Base-by-base conservation (phyloP, 768 basidiomycete species). In the Pholiota microspora region DNA sequence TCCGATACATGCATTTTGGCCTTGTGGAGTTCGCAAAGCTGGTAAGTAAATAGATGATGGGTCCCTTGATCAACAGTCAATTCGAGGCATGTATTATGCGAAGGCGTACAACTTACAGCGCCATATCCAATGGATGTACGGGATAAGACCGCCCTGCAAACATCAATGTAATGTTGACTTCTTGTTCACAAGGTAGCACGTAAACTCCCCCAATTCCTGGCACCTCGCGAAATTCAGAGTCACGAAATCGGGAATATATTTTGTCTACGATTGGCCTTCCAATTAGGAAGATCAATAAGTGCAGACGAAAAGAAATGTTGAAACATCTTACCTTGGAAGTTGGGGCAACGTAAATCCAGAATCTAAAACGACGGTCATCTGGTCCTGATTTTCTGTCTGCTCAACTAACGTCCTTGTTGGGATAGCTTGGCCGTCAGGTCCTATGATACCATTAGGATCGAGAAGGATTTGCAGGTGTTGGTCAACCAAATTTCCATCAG, bases 341-440 rank as follows among this genome's bases (percentile, higher is more conserved):
- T 88, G 87, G 10, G 85, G 79, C 2, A 88, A 71, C 0, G 85
- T 77, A 65, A 86, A 89, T 0, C 89, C 88, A 3, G 85, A 83
- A 63, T 91, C 89, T 27, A 89, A 70, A 2, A 90, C 73, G 3
- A 79, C 80, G 1, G 84, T 85, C 7, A 81, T 70, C 58, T 82
- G 82, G 13, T 70, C 69, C 8, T 67, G 68, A 44, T 78, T 67
- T 24, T 69, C 66, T 0, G 73, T 71, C 27, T 75, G 69, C 8
- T 69, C 61, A 13, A 88, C 85, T 24, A 65, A 68, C 0, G 82
- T 79, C 3, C 59, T 63, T 44, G 83, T 61, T 16, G 70, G 60
- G 38, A 86, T 79, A 15, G 70, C 55, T 25, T 79, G 64, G 5
- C 84, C 84, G 52, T 85, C 77, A 0, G 85, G 84, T 1, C 83